Percentiles rank a stretch among this genome's conserved stretches.
phyloP scores from a whole-genome alignment of 1,284 basidiomycete species.

The Austroboletus novae-zelandiae region DNA sequence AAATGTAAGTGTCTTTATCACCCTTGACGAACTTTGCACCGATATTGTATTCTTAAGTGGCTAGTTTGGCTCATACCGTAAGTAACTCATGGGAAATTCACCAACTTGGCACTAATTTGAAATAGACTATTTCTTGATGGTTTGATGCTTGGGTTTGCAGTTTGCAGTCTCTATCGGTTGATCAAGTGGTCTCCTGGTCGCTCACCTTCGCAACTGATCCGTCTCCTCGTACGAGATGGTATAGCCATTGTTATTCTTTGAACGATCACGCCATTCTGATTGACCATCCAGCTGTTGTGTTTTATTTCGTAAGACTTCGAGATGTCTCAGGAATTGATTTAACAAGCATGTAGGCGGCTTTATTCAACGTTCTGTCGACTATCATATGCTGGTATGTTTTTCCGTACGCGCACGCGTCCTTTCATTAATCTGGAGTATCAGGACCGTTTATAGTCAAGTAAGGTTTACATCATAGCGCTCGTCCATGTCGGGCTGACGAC shows the following conservation, averaged over 20 bases:
- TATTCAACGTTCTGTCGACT: no score
- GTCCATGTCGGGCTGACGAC: no score
- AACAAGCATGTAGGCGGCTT: constrained; percentile 1
- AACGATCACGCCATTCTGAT: background rate
- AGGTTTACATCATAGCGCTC: no score
- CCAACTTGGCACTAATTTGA: background rate
- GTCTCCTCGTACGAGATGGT: constrained; percentile 21
- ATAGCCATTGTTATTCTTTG: background rate
- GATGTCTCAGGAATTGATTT: no score
- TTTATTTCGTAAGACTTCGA: constrained; percentile 17
- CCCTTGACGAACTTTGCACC: background rate
- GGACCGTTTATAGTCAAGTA: no score
- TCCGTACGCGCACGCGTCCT: no score
- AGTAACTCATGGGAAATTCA: background rate
- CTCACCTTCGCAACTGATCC: constrained; percentile 9
- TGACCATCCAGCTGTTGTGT: constrained; percentile 10
- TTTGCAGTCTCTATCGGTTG: constrained; percentile 6
- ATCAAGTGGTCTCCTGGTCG: background rate
- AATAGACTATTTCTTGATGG: constrained; percentile 20
- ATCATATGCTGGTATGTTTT: no score
- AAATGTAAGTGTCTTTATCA: constrained; percentile 5
- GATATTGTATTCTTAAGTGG: constrained; percentile 17
- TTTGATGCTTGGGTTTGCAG: constrained; percentile 5
- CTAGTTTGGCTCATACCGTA: constrained; percentile 10
- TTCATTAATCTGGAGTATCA: no score